phyloP scores from a whole-genome alignment of 2,329 filamentous ascomycete genomes.

The Decorospora gaudefroyi region DNA sequence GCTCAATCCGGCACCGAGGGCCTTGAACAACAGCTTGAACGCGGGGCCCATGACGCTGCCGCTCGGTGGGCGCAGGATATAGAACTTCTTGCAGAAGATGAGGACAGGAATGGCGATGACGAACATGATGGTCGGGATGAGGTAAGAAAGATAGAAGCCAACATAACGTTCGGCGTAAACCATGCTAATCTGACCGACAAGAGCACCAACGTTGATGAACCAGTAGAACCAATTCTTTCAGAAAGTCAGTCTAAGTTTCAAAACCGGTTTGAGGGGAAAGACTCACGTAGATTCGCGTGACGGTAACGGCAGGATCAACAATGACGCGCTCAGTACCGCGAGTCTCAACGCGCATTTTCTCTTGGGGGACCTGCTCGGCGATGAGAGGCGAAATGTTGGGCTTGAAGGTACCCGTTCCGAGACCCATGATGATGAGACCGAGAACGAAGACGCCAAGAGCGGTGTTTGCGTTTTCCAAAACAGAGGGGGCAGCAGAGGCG shows the following conservation, averaged over 20 bases:
- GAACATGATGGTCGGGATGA: constrained; percentile 70
- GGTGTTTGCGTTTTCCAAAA: constrained; percentile 55
- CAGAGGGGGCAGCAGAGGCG: constrained; percentile 58
- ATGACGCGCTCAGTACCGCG: constrained; percentile 62
- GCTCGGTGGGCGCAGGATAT: constrained; percentile 64
- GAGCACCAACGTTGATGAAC: constrained; percentile 47
- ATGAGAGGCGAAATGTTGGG: constrained; percentile 62
- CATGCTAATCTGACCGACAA: constrained; percentile 47
- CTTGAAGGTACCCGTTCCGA: constrained; percentile 72
- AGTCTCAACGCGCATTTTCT: constrained; percentile 54
- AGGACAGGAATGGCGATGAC: constrained; percentile 63
- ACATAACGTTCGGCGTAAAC: constrained; percentile 54
- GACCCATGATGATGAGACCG: constrained; percentile 64
- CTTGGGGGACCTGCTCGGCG: constrained; percentile 67
- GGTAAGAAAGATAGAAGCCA: constrained; percentile 73
- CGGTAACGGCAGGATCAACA: constrained; percentile 68
- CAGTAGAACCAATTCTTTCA: constrained; percentile 52
- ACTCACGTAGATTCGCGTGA: constrained; percentile 66
- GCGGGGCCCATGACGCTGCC: constrained; percentile 72
- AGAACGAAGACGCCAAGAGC: constrained; percentile 61
- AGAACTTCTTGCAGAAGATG: constrained; percentile 62
- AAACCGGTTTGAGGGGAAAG: not conserved
- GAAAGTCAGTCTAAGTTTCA: not conserved
- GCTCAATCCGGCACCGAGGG: constrained; percentile 61
- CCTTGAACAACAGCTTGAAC: constrained; percentile 58